Conservation (phyloP, 345 rosid species). For the Theobroma cacao region DNA sequence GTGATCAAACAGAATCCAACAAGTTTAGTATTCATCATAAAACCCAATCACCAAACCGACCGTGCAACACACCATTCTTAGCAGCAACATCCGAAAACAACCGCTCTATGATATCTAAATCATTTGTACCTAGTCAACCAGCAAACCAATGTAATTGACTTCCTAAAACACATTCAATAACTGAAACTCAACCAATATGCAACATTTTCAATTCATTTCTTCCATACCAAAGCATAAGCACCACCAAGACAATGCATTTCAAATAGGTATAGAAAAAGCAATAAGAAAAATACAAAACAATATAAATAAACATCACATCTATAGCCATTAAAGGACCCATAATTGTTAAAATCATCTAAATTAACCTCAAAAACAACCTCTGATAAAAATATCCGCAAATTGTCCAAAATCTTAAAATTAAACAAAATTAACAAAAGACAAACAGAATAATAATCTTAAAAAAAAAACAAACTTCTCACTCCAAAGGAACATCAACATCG, state of each 20-base stretch:
- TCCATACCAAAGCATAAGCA: not conserved
- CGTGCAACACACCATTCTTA: not conserved
- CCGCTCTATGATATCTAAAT: not conserved
- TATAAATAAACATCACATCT: not conserved
- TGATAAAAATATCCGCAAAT: not conserved
- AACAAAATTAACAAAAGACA: not conserved
- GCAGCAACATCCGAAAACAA: not conserved
- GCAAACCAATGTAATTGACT: not conserved
- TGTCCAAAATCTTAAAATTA: not conserved
- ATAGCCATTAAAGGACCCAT: slow-evolving; percentile 12
- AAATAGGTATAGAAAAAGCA: not conserved
- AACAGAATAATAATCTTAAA: not conserved
- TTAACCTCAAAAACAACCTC: not conserved
- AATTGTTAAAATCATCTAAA: slow-evolving; percentile 15
- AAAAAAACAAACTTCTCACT: slow-evolving; percentile 17
- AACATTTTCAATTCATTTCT: not conserved
- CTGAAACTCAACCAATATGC: not conserved
- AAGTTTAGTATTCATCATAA: not conserved
- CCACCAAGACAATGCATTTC: not conserved
- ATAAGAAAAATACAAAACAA: not conserved
- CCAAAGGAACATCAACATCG: slow-evolving; percentile 47
- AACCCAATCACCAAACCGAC: not conserved
- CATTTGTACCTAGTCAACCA: not conserved
- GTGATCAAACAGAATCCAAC: not conserved
- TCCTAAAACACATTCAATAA: not conserved